These are phyloP conservation scores for Paecilomyces sp. DNA, from an alignment of 2,329 filamentous ascomycete genomes.

Conservation along the genomic window DNA sequence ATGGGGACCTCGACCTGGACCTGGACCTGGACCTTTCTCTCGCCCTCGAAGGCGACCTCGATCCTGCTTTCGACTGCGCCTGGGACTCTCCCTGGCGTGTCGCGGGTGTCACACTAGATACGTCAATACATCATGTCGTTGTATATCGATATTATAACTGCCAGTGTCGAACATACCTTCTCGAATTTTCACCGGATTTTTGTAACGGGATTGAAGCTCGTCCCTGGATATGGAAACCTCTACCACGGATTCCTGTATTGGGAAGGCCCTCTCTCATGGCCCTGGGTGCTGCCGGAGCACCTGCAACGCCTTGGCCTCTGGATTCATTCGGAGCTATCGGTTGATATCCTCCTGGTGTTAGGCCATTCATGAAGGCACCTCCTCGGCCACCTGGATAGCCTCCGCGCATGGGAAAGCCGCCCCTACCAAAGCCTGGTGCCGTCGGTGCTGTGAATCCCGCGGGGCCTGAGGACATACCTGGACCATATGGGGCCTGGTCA, in stretches of 20 bases:
- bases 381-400: constrained; percentile 37
- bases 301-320: constrained; percentile 52
- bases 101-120: constrained; percentile 14
- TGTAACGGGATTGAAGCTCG: constrained; percentile 15
- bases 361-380: constrained; percentile 21
- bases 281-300: constrained; percentile 85
- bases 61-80: constrained; percentile 18
- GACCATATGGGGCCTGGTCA: constrained; percentile 15
- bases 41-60: constrained; percentile 24
- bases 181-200: constrained; percentile 14
- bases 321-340: constrained; percentile 28
- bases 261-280: constrained; percentile 86
- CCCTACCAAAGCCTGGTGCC: constrained; percentile 31
- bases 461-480: constrained; percentile 22
- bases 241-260: constrained; percentile 68
- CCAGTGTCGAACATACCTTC: constrained; percentile 22
- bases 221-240: constrained; percentile 37
- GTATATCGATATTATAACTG: not conserved
- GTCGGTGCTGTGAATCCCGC: constrained; percentile 17
- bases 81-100: constrained; percentile 29
- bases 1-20: constrained; percentile 22
- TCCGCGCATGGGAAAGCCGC: constrained; percentile 39
- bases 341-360: constrained; percentile 18
- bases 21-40: constrained; percentile 21
- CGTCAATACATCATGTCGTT: constrained; percentile 5